Evolutionary conservation across 2,329 filamentous ascomycete species (phyloP).

Genomic region (Lachnellula arida): DNA sequence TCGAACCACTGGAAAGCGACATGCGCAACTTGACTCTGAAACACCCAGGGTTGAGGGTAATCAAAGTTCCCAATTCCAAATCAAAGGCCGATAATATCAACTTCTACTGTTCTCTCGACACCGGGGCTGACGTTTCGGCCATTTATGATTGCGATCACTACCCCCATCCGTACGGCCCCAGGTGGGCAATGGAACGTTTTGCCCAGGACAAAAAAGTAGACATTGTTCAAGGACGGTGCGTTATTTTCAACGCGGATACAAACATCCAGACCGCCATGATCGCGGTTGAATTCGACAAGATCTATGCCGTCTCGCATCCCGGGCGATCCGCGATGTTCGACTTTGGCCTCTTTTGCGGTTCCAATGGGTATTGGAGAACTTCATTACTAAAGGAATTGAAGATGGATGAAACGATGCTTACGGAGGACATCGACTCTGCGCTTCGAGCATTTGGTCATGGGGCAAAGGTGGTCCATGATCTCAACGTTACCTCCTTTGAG

Average conservation of each 20-base stretch:
- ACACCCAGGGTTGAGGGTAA: conserved; percentile 39
- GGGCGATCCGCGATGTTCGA: conserved; percentile 43
- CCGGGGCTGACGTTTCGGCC: conserved; percentile 41
- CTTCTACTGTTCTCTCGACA: conserved; percentile 41
- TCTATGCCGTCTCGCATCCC: conserved; percentile 47
- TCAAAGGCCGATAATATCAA: conserved; percentile 48
- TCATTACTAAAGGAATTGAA: conserved; percentile 40
- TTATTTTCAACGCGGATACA: conserved; percentile 43
- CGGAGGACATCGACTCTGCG: conserved; percentile 46
- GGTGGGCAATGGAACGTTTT: conserved; percentile 46
- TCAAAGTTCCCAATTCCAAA: conserved; percentile 44
- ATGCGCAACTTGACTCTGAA: conserved; percentile 35
- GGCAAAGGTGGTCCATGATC: conserved; percentile 41
- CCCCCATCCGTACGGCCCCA: conserved; percentile 43
- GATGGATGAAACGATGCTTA: conserved; percentile 47
- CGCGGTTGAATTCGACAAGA: conserved; percentile 47
- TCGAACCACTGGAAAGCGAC: conserved; percentile 42
- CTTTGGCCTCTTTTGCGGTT: conserved; percentile 45
- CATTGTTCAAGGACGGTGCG: conserved; percentile 45
- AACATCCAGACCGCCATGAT: conserved; percentile 43
- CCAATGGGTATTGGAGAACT: conserved; percentile 45
- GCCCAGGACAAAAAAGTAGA: conserved; percentile 38
- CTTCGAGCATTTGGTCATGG: conserved; percentile 37
- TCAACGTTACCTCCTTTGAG: conserved; percentile 45
- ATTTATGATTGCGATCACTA: conserved; percentile 49